Conservation (phyloP, 2,329 filamentous ascomycete species). For the Pestalotiopsis sp. region DNA sequence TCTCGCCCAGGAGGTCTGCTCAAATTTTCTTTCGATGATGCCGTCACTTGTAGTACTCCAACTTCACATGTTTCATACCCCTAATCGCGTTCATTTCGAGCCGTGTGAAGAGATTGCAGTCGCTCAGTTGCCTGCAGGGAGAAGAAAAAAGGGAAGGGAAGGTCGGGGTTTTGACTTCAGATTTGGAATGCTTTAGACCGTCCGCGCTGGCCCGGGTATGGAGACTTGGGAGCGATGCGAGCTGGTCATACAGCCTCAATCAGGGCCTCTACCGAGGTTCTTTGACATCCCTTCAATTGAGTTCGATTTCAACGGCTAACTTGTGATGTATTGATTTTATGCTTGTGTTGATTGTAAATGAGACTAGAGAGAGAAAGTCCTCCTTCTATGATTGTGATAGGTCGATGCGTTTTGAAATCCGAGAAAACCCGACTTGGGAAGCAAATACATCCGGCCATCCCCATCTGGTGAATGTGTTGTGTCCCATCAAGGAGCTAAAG, state of each 20-base stretch:
- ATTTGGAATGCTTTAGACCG: no score
- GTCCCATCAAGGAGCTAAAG: neutral
- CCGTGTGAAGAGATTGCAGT: neutral
- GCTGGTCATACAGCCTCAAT: no score
- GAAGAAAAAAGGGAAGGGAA: neutral
- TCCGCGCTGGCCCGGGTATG: no score
- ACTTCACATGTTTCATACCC: constrained; percentile 4
- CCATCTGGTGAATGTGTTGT: neutral
- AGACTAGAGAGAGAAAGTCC: neutral
- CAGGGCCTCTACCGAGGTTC: no score
- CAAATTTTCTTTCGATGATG: neutral
- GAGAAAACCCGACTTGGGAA: no score
- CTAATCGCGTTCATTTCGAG: constrained; percentile 12
- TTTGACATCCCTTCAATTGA: no score
- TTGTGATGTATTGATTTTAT: neutral
- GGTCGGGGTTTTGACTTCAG: neutral
- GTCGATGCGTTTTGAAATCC: neutral
- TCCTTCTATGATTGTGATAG: neutral
- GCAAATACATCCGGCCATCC: no score
- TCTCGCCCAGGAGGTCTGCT: neutral
- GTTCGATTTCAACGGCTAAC: neutral
- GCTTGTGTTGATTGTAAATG: neutral
- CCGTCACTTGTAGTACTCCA: neutral
- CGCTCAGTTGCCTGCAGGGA: neutral
- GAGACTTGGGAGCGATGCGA: no score